Base-by-base conservation (phyloP, 805 yeast genomes). In the Ogataea naganishii region DNA sequence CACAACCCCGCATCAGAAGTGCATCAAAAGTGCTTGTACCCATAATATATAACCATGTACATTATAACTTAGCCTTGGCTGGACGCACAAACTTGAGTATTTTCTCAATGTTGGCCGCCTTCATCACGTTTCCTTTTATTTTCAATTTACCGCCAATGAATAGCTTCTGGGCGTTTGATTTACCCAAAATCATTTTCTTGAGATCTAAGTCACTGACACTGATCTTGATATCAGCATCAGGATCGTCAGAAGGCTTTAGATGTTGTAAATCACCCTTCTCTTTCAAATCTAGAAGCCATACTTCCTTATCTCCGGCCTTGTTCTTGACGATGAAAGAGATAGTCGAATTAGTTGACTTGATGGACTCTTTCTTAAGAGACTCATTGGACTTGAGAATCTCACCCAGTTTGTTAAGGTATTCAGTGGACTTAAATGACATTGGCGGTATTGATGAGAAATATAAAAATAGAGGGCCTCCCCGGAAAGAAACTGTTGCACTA, bases 101-200 rank as follows among this genome's bases (percentile, higher is more conserved):
- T 28, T 68, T 60, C 57, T 80, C 89, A 36, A 81, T 72, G 36
- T 73, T 72, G 26, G 88, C 72, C 32, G 94, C 94, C 67, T 84
- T 84, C 88, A 80, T 80, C 62, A 84, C 79, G 62, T 85, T 82
- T 41, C 95, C 95, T 66, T 78, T 81, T 40, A 84, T 77, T 68
- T 82, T 83, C 56, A 84, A 71, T 58, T 79, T 80, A 24, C 95
- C 95, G 45, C 70, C 62, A 80, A 84, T 72, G 57, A 82, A 84
- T 48, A 84, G 69, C 61, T 75, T 78, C 59, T 84, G 94, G 27
- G 94, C 84, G 55, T 78, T 79, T 40, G 85, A 75, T 66, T 82
- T 80, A 38, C 94, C 94, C 37, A 64, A 60, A 31, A 80, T 80
- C 43, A 84, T 69, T 52, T 69, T 74, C 43, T 68, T 76, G 44